These are phyloP conservation scores for Lipomyces mesembrius DNA, from an alignment of 805 yeast genomes.

Conservation along the genomic window DNA sequence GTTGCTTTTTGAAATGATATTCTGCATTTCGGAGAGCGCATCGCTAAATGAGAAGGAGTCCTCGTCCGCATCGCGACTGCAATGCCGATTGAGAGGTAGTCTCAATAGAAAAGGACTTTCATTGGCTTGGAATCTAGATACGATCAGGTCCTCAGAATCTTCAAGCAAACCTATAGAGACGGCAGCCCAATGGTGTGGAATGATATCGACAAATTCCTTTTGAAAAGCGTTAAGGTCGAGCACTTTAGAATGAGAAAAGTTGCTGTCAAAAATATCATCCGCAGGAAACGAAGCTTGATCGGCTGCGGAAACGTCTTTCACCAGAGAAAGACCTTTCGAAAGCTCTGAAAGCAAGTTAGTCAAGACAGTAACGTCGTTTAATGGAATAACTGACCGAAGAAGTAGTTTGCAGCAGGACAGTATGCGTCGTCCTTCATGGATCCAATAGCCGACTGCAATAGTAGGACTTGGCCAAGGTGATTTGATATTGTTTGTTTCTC, in stretches of 20 bases:
- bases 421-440: slow-evolving; percentile 10
- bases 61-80: slow-evolving; percentile 53
- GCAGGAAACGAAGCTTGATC: slow-evolving; percentile 11
- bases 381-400: slow-evolving; percentile 15
- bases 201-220: slow-evolving; percentile 24
- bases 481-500: slow-evolving; percentile 16
- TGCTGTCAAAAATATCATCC: slow-evolving; percentile 13
- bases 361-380: no score
- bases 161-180: slow-evolving; percentile 66
- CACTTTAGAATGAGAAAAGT: slow-evolving; percentile 22
- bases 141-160: slow-evolving; percentile 59
- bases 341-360: slow-evolving; percentile 21
- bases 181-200: slow-evolving; percentile 62
- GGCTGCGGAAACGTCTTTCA: slow-evolving; percentile 18
- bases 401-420: slow-evolving; percentile 22
- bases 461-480: slow-evolving; percentile 18
- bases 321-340: slow-evolving; percentile 20
- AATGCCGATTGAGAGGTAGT: slow-evolving; percentile 62
- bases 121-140: slow-evolving; percentile 53
- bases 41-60: slow-evolving; percentile 51
- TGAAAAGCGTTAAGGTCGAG: slow-evolving; percentile 33
- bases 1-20: slow-evolving; percentile 66
- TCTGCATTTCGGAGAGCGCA: slow-evolving; percentile 53
- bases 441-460: slow-evolving; percentile 31
- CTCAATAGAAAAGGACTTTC: slow-evolving; percentile 55